A percentile compares a stretch with the other conserved stretches of the same genome.
Evolutionary conservation across 371 early-diverging fungal genomes (phyloP).

Genomic region (Synchytrium microbalum): DNA sequence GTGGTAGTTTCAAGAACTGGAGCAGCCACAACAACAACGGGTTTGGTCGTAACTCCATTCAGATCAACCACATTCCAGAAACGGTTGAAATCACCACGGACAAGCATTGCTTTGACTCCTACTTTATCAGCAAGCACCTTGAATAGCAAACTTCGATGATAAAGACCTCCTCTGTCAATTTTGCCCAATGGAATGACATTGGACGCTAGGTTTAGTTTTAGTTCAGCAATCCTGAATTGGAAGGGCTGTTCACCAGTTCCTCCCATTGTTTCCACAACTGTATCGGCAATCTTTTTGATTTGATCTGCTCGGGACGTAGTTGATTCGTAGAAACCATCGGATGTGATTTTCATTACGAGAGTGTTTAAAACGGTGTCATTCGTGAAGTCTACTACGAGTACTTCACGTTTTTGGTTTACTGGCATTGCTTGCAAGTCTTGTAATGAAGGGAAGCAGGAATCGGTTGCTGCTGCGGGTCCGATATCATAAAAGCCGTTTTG

Average conservation of each 20-base stretch:
- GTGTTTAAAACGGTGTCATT: slow-evolving; percentile 20
- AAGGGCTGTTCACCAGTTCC: slow-evolving; percentile 18
- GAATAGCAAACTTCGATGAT: slow-evolving; percentile 44
- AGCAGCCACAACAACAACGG: not conserved
- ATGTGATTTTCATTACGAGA: slow-evolving; percentile 13
- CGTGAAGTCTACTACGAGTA: slow-evolving; percentile 30
- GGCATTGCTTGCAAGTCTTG: slow-evolving; percentile 19
- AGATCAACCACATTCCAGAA: slow-evolving; percentile 42
- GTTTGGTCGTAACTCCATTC: not conserved
- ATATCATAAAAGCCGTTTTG: slow-evolving; percentile 40
- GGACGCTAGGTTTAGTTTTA: slow-evolving; percentile 25
- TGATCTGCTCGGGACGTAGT: slow-evolving; percentile 19
- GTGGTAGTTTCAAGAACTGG: not conserved
- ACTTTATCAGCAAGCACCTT: slow-evolving; percentile 37
- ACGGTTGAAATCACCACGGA: slow-evolving; percentile 40
- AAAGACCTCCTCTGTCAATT: slow-evolving; percentile 33
- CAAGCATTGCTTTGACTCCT: slow-evolving; percentile 27
- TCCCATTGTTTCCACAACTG: slow-evolving; percentile 35
- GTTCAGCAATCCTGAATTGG: slow-evolving; percentile 38
- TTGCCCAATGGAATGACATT: slow-evolving; percentile 38
- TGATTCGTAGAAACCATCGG: slow-evolving; percentile 3
- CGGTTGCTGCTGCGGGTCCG: slow-evolving; percentile 29
- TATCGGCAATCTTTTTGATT: slow-evolving; percentile 26
- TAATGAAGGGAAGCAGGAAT: slow-evolving; percentile 25
- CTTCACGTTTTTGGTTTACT: slow-evolving; percentile 39